Percentiles rank a stretch among this genome's conserved stretches.
phyloP scores from a whole-genome alignment of 2,329 filamentous ascomycete species.

The Fonsecaea monophora region DNA sequence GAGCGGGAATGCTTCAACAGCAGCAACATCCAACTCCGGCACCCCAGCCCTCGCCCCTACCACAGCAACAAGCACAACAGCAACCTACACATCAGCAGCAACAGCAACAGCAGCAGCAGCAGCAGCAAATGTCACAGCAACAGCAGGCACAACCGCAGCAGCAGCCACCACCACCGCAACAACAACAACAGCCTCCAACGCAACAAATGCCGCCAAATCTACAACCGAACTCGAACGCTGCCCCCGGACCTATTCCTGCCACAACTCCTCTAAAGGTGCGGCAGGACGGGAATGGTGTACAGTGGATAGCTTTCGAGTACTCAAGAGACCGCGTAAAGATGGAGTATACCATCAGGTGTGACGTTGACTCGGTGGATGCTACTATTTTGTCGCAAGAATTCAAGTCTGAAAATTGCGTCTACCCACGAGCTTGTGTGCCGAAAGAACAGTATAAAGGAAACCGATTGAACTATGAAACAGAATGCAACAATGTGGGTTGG shows the following conservation, averaged over 20 bases:
- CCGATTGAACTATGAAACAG: slow-evolving; percentile 92
- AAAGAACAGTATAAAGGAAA: slow-evolving; percentile 98
- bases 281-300: slow-evolving; percentile 94
- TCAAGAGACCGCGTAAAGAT: slow-evolving; percentile 97
- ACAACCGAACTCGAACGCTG: slow-evolving; percentile 76
- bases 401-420: slow-evolving; percentile 98
- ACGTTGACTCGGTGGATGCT: slow-evolving; percentile 94
- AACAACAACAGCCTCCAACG: slow-evolving; percentile 54
- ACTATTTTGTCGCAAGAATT: slow-evolving; percentile 85
- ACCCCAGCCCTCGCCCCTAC: slow-evolving; percentile 38
- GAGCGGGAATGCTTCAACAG: slow-evolving; percentile 57
- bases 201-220: slow-evolving; percentile 59
- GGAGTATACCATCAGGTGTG: slow-evolving; percentile 98
- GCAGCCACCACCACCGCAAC: slow-evolving; percentile 55
- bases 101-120: slow-evolving; percentile 64
- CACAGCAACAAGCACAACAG: slow-evolving; percentile 45
- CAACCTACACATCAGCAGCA: slow-evolving; percentile 66
- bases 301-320: slow-evolving; percentile 99
- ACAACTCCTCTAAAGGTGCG: slow-evolving; percentile 93
- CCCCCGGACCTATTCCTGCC: slow-evolving; percentile 93
- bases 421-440: slow-evolving; percentile 89
- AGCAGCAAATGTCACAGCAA: slow-evolving; percentile 64
- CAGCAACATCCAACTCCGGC: slow-evolving; percentile 58
- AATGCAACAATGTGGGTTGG: slow-evolving; percentile 99
- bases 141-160: slow-evolving; percentile 53